These are phyloP conservation scores for Nicotiana otophora DNA, from an alignment of 257 asterid genomes.

Conservation along the genomic window DNA sequence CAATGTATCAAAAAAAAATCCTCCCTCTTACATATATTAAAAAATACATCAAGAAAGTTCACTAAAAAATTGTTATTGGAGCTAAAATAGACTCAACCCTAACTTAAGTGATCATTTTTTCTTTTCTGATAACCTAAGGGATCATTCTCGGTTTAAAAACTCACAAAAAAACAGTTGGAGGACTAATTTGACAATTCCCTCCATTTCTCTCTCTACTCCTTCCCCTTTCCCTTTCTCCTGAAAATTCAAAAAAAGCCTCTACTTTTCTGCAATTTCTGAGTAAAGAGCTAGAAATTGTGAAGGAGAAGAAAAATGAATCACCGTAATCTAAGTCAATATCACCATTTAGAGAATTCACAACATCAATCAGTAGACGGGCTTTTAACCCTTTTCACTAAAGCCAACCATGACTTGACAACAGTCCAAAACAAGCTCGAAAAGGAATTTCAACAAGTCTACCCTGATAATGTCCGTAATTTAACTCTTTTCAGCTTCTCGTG, in stretches of 20 bases:
- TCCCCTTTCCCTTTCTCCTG: neutral
- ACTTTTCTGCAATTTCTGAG: neutral
- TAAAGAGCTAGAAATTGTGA: neutral
- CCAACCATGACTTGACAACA: conserved; percentile 57
- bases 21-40: too few species aligned
- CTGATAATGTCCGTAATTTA: conserved; percentile 48
- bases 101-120: too few species aligned
- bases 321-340: conserved; percentile 11
- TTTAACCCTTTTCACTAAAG: conserved; percentile 56
- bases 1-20: too few species aligned
- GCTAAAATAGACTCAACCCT: too few species aligned
- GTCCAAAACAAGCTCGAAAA: conserved; percentile 63
- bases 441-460: conserved; percentile 71
- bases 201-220: neutral
- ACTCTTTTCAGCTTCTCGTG: neutral
- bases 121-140: neutral
- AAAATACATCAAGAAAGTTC: too few species aligned
- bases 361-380: conserved; percentile 79
- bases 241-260: neutral
- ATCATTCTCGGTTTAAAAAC: neutral
- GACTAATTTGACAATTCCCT: neutral
- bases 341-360: neutral
- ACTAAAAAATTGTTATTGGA: too few species aligned
- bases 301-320: conserved; percentile 38
- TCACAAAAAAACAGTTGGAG: neutral